These are phyloP conservation scores for Rhodosporidiobolus odoratus DNA, from an alignment of 768 basidiomycete genomes.

Conservation along the genomic window DNA sequence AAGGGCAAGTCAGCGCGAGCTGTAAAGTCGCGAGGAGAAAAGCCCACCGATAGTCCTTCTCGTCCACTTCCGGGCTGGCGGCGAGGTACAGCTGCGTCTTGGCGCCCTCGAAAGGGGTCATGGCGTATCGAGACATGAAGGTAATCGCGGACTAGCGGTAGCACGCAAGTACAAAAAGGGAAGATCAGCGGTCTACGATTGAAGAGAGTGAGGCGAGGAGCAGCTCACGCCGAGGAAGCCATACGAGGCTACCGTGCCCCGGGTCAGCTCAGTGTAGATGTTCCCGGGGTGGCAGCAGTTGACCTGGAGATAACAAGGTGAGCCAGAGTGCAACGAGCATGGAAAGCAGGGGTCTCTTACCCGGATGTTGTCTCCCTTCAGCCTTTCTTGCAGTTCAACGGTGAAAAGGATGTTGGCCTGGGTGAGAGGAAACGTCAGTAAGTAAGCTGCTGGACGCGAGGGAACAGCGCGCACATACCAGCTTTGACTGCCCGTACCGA, in stretches of 20 bases:
- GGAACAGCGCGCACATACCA: background rate
- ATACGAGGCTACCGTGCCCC: conserved; percentile 8
- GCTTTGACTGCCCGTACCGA: conserved; percentile 22
- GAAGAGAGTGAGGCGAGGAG: background rate
- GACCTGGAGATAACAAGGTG: background rate
- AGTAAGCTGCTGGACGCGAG: background rate
- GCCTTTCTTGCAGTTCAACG: conserved; percentile 8
- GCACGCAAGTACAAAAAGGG: too few species aligned
- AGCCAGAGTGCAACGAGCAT: background rate
- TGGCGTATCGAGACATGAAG: background rate
- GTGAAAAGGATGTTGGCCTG: conserved; percentile 33
- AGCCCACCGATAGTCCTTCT: conserved; percentile 33
- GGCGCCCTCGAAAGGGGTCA: conserved; percentile 42
- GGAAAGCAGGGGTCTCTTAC: conserved; percentile 1
- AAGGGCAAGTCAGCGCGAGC: too few species aligned
- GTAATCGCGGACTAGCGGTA: background rate
- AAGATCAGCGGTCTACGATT: background rate
- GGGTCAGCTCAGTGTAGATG: conserved; percentile 17
- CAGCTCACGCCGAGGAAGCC: background rate
- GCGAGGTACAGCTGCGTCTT: conserved; percentile 42
- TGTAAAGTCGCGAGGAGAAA: background rate
- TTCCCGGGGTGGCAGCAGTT: conserved; percentile 19
- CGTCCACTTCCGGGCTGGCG: conserved; percentile 31
- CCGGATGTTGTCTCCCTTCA: conserved; percentile 22
- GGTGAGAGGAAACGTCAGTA: background rate